Evolutionary conservation across 495 filamentous ascomycete species (phyloP), one percentile per base, ranked within the genome.

Genomic region (Penicillium angulare): DNA sequence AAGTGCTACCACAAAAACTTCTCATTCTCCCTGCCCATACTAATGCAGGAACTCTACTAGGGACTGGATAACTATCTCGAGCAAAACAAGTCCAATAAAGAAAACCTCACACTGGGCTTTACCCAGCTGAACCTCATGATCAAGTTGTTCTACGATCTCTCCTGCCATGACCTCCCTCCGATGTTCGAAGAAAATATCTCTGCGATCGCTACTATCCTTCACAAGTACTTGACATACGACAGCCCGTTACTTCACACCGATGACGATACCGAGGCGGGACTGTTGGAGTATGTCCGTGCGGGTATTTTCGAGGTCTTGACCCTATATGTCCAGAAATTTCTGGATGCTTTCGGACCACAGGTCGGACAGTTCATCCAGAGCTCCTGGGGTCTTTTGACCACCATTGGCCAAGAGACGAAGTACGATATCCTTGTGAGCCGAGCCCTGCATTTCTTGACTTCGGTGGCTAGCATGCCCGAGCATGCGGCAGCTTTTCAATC

Each of bases 371-470:
- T 97, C 71, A 85, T 96, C 41, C 83, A 81, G 31, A 92, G 82
- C 52, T 90, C 90, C 7, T 99, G 95, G 95, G 85, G 81, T 55
- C 78, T 99, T 54, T 77, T 99, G 53, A 96, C 92, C 15, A 84
- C 82, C 4, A 82, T 91, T 49, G 90, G 92, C 0, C 80, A 86
- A 10, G 84, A 96, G 67, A 90, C 88, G 38, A 95, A 96, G 66
- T 93, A 92, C 63, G 95, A 99, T 63, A 88, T 89, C 50, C 76
- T 99, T n/a, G 90, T 95, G 46, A 96, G 93, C 79, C 89, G 87
- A 64, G 91, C 90, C 0, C 74, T 99, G 42, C 86, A 96, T 48
- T 99, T 97, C 69, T 72, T 99, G 64, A 97, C 91, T 1, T 89
- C 91, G 9, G 86, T 96, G 34, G 86, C 90, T 18, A 79, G 82